Conservation (phyloP, 768 basidiomycete species). For the Leccinum disarticulatum region DNA sequence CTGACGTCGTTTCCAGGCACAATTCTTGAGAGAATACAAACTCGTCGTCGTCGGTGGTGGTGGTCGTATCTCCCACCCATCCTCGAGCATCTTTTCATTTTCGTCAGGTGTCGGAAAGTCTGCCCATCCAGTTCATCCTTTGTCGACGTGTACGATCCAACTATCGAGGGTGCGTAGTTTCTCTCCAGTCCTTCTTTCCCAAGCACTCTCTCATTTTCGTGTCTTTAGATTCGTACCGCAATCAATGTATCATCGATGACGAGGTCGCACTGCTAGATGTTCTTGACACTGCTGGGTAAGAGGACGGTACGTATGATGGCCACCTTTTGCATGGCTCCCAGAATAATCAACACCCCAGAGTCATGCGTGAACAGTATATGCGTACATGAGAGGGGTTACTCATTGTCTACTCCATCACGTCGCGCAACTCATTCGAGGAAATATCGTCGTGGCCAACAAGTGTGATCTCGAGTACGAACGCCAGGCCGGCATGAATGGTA, state of each 20-base stretch:
- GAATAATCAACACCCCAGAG: conserved; percentile 45
- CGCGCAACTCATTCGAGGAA: conserved; percentile 95
- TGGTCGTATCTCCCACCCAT: conserved; percentile 59
- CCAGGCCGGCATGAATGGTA: conserved; percentile 94
- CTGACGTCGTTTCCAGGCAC: conserved; percentile 48
- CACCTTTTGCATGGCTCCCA: conserved; percentile 2
- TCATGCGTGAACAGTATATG: conserved; percentile 99
- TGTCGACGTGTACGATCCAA: conserved; percentile 92
- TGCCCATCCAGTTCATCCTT: conserved; percentile 95
- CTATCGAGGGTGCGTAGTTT: conserved; percentile 73
- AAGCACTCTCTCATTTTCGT: neutral
- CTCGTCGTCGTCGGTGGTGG: conserved; percentile 62
- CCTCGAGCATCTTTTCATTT: neutral
- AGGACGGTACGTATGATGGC: conserved; percentile 71
- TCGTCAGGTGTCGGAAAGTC: conserved; percentile 64
- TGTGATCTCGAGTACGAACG: conserved; percentile 94
- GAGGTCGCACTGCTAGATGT: conserved; percentile 96
- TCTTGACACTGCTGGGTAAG: conserved; percentile 95
- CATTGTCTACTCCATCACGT: conserved; percentile 97
- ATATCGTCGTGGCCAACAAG: conserved; percentile 99
- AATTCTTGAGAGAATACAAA: conserved; percentile 96
- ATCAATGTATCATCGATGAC: conserved; percentile 97
- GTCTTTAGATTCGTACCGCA: conserved; percentile 85
- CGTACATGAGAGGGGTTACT: conserved; percentile 97
- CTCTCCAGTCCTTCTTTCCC: neutral